phyloP scores from a whole-genome alignment of 345 rosid genomes.

The Populus davidiana region DNA sequence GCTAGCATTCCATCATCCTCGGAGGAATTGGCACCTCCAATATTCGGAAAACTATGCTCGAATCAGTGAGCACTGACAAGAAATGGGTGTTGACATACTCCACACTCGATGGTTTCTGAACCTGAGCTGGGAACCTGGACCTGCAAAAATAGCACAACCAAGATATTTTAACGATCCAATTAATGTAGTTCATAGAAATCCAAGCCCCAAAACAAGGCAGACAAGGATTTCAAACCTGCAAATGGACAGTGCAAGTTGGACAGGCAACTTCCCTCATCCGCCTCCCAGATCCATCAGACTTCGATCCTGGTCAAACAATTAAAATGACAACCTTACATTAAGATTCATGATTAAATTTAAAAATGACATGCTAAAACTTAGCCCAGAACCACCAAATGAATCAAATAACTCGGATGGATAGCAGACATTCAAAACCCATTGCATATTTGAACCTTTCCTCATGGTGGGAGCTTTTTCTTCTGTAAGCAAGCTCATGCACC shows the following conservation, averaged over 20 bases:
- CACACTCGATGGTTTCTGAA: conserved; percentile 97
- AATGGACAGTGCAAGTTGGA: conserved; percentile 96
- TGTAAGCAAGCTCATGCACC: neutral
- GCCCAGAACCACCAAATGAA: neutral
- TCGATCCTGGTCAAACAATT: conserved; percentile 44
- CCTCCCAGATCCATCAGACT: conserved; percentile 65
- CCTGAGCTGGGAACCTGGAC: conserved; percentile 99
- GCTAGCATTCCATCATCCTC: neutral
- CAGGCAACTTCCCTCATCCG: conserved; percentile 97
- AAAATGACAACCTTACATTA: neutral
- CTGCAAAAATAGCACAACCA: conserved; percentile 38
- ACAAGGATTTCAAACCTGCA: conserved; percentile 58
- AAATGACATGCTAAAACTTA: neutral
- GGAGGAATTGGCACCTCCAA: neutral
- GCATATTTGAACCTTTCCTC: neutral
- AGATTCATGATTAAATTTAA: neutral
- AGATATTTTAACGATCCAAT: neutral
- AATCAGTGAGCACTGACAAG: conserved; percentile 77
- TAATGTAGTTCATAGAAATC: neutral
- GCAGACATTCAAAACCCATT: neutral
- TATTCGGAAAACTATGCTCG: neutral
- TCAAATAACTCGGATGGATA: neutral
- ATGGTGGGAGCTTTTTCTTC: neutral
- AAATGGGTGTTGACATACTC: conserved; percentile 96
- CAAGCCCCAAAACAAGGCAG: neutral